Percentiles rank a stretch among this genome's conserved stretches.
Evolutionary conservation across 352 stramenopile genomes (phyloP).

Genomic region (Globisporangium acanthophoron): DNA sequence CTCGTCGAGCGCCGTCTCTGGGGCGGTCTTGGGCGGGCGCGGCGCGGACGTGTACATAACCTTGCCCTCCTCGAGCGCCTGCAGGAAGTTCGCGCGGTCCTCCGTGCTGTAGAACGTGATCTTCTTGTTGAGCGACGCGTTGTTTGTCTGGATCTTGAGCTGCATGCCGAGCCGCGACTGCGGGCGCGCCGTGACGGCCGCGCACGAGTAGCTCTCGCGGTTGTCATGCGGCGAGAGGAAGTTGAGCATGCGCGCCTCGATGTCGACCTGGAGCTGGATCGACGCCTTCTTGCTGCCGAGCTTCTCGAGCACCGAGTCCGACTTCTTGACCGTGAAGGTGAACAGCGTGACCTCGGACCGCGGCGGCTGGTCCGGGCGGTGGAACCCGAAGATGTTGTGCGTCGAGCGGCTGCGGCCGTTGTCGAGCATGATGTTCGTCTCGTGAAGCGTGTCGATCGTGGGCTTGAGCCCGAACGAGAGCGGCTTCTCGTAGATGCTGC

Average conservation of each 20-base stretch:
- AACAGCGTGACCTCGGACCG: constrained; percentile 74
- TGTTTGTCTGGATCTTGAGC: constrained; percentile 79
- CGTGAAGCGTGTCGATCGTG: constrained; percentile 21
- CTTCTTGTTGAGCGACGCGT: constrained; percentile 75
- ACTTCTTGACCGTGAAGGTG: constrained; percentile 86
- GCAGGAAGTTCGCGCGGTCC: constrained; percentile 76
- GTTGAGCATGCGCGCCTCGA: constrained; percentile 79
- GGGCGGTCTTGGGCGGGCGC: constrained; percentile 4
- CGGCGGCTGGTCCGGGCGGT: constrained; percentile 26
- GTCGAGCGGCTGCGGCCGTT: constrained; percentile 57
- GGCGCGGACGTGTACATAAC: constrained; percentile 54
- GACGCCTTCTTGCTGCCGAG: constrained; percentile 76
- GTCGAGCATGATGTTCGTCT: constrained; percentile 51
- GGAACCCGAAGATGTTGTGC: constrained; percentile 80
- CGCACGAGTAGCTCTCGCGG: constrained; percentile 77
- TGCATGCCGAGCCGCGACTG: constrained; percentile 76
- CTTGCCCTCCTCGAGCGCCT: constrained; percentile 76
- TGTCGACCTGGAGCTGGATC: constrained; percentile 80
- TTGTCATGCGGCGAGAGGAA: constrained; percentile 74
- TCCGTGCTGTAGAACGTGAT: constrained; percentile 83
- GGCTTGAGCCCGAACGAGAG: constrained; percentile 23
- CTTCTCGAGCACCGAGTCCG: constrained; percentile 78
- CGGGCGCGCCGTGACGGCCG: constrained; percentile 69
- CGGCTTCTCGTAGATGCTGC: constrained; percentile 26
- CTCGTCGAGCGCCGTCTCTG: constrained; percentile 19